Conservation (phyloP, 2,329 filamentous ascomycete species). For the Xylaria sp. region DNA sequence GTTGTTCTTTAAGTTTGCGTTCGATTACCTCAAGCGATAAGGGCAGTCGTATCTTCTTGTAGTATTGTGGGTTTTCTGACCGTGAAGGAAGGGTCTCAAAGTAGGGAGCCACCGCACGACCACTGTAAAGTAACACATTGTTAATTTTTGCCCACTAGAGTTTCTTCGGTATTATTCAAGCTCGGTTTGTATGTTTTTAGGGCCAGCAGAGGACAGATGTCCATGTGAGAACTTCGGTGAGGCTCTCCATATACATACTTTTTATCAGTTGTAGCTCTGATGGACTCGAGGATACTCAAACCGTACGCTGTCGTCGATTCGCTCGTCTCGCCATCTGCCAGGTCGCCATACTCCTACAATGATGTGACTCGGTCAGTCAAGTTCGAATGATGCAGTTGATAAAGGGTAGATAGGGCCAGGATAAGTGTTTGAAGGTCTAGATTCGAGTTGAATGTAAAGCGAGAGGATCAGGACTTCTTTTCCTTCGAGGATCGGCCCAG, state of each 20-base stretch:
- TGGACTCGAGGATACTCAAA: slow-evolving; percentile 77
- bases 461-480: slow-evolving; percentile 26
- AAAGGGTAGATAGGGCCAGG: slow-evolving; percentile 24
- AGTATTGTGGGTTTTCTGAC: slow-evolving; percentile 77
- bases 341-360: slow-evolving; percentile 58
- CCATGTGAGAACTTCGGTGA: slow-evolving; percentile 5
- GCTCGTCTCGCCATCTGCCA: slow-evolving; percentile 68
- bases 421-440: slow-evolving; percentile 30
- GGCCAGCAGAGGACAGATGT: background rate
- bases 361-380: slow-evolving; percentile 28
- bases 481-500: slow-evolving; percentile 20
- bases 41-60: slow-evolving; percentile 79
- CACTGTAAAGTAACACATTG: slow-evolving; percentile 59
- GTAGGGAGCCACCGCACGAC: slow-evolving; percentile 77
- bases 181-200: background rate
- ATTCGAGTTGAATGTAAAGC: slow-evolving; percentile 9
- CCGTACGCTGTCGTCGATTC: slow-evolving; percentile 79
- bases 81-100: slow-evolving; percentile 79
- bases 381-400: slow-evolving; percentile 9
- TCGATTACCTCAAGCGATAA: slow-evolving; percentile 83
- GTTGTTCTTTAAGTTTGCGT: slow-evolving; percentile 73
- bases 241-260: slow-evolving; percentile 65
- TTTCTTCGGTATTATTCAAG: background rate
- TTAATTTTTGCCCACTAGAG: slow-evolving; percentile 34
- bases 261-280: slow-evolving; percentile 83